Evolutionary conservation across 1,284 basidiomycete species (phyloP).

Genomic region (Ustilago trichophora): DNA sequence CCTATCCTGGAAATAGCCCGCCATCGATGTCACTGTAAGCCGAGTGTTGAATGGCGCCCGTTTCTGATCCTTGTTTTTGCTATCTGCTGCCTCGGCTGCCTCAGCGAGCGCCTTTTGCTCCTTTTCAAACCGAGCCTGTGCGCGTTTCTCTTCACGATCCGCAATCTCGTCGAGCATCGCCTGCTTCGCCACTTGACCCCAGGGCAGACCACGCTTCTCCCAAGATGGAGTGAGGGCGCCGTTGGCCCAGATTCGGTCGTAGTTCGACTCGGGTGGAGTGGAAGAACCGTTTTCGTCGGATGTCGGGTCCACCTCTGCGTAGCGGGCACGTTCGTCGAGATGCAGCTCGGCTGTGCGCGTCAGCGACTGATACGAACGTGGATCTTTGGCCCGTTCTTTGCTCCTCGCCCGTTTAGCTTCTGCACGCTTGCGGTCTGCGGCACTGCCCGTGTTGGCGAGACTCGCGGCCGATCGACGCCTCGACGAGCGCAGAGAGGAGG

Average conservation of each 20-base stretch:
- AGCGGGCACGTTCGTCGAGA: constrained; percentile 54
- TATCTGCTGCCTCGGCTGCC: constrained; percentile 43
- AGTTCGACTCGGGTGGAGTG: constrained; percentile 21
- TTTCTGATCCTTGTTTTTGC: constrained; percentile 32
- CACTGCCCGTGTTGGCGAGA: constrained; percentile 13
- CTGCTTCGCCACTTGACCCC: constrained; percentile 38
- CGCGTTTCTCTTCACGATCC: constrained; percentile 33
- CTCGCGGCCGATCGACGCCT: constrained; percentile 30
- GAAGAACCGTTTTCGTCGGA: constrained; percentile 37
- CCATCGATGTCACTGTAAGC: constrained; percentile 93
- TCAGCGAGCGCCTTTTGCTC: constrained; percentile 39
- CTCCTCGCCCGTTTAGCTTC: constrained; percentile 28
- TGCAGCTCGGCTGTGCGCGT: constrained; percentile 57
- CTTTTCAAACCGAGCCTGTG: constrained; percentile 30
- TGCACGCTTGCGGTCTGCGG: constrained; percentile 22
- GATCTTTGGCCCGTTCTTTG: constrained; percentile 33
- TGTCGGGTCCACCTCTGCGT: constrained; percentile 54
- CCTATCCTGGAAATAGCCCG: constrained; percentile 71
- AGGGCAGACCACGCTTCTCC: constrained; percentile 37
- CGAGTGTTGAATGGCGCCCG: constrained; percentile 75
- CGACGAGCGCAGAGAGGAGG: constrained; percentile 14
- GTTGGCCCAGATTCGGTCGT: constrained; percentile 31
- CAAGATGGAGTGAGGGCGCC: constrained; percentile 28
- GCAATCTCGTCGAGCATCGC: constrained; percentile 26
- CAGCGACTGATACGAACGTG: constrained; percentile 48